A percentile compares a stretch with the other conserved stretches of the same genome.
phyloP scores from a whole-genome alignment of 2,329 filamentous ascomycete species.

The Balansia obtecta region DNA sequence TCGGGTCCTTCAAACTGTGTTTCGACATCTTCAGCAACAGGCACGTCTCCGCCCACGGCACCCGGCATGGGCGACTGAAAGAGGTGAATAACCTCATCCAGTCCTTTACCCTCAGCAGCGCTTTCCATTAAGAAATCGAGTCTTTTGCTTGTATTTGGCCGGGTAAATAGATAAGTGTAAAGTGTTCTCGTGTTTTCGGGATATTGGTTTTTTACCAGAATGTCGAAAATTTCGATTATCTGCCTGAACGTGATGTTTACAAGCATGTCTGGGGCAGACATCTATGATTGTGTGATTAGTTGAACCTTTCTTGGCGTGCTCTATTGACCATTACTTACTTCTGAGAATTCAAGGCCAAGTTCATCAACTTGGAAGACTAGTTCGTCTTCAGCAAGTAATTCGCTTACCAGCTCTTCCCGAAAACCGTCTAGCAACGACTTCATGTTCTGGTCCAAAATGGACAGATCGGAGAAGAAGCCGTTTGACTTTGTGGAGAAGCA shows the following conservation, averaged over 20 bases:
- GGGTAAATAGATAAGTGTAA: constrained; percentile 30
- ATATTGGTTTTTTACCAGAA: constrained; percentile 31
- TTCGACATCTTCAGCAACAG: constrained; percentile 1
- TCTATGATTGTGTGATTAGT: constrained; percentile 20
- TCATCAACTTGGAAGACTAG: constrained; percentile 39
- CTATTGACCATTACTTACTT: constrained; percentile 23
- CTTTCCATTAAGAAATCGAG: constrained; percentile 28
- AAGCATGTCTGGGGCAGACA: constrained; percentile 21
- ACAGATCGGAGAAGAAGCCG: constrained; percentile 32
- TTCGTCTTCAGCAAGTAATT: constrained; percentile 33
- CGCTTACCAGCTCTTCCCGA: constrained; percentile 32
- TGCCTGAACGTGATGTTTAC: constrained; percentile 26
- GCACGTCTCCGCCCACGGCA: neutral
- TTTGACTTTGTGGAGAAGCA: constrained; percentile 24
- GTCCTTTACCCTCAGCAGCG: constrained; percentile 26
- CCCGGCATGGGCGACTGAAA: constrained; percentile 18
- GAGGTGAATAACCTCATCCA: constrained; percentile 27
- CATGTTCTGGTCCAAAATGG: constrained; percentile 30
- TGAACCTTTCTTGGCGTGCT: neutral
- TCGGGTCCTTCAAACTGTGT: constrained; percentile 12
- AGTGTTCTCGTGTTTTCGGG: constrained; percentile 24
- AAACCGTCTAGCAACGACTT: constrained; percentile 31
- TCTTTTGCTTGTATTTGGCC: constrained; percentile 26
- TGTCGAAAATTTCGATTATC: constrained; percentile 29
- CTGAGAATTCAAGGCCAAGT: constrained; percentile 39